phyloP scores from a whole-genome alignment of 495 filamentous ascomycete genomes.

The Aspergillus panamensis region DNA sequence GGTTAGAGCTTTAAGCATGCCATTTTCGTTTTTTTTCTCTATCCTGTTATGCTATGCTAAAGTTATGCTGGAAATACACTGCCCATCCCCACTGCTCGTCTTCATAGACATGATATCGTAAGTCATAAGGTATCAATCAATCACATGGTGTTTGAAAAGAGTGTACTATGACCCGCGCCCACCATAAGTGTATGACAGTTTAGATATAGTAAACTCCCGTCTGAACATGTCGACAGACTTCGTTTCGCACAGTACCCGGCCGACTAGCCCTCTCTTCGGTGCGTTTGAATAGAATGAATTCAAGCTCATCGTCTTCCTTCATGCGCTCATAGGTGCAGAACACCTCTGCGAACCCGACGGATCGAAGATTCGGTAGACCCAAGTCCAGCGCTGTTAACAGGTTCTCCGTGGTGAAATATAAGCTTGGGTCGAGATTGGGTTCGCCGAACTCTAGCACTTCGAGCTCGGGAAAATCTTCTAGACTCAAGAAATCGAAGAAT shows the following conservation, averaged over 20 bases:
- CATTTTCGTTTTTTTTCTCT: background rate
- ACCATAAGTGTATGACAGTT: no score
- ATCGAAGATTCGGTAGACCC: slow-evolving; percentile 25
- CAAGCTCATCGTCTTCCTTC: slow-evolving; percentile 27
- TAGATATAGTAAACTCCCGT: slow-evolving; percentile 24
- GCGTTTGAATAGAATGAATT: slow-evolving; percentile 22
- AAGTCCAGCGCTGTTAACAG: slow-evolving; percentile 22
- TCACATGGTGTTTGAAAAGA: no score
- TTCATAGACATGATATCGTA: no score
- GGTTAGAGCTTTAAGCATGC: background rate
- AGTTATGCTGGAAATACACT: no score
- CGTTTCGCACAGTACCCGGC: background rate
- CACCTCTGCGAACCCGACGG: slow-evolving; percentile 24
- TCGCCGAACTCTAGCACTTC: slow-evolving; percentile 27
- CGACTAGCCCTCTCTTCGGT: slow-evolving; percentile 8
- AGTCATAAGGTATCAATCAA: no score
- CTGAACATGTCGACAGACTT: background rate
- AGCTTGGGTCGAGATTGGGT: slow-evolving; percentile 16
- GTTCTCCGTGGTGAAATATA: slow-evolving; percentile 21
- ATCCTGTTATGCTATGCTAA: background rate
- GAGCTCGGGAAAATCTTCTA: slow-evolving; percentile 18
- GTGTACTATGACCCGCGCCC: no score
- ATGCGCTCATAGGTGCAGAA: slow-evolving; percentile 19
- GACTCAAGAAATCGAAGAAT: slow-evolving; percentile 30
- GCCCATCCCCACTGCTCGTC: no score